phyloP scores from a whole-genome alignment of 495 filamentous ascomycete species.

The Penicillium salamii region DNA sequence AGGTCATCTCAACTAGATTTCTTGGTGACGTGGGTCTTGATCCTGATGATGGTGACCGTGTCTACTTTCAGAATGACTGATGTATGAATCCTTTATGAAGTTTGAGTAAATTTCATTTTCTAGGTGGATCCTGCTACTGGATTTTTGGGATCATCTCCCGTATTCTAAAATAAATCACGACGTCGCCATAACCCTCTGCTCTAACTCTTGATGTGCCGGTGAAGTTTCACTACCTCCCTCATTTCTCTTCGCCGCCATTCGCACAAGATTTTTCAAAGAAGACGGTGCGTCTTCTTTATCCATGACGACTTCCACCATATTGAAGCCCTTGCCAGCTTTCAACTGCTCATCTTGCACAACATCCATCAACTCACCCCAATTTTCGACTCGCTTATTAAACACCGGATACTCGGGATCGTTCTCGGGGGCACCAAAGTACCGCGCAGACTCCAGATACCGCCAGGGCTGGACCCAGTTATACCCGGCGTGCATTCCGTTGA shows the following conservation, averaged over 20 bases:
- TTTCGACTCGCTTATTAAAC: not conserved
- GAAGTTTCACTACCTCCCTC: too few species aligned
- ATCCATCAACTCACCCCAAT: not conserved
- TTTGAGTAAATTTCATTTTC: too few species aligned
- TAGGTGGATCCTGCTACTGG: too few species aligned
- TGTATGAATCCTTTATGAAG: too few species aligned
- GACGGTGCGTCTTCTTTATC: not conserved
- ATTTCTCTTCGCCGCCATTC: not conserved
- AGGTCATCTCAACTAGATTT: too few species aligned
- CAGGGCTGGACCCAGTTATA: constrained; percentile 47
- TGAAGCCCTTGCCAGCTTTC: not conserved
- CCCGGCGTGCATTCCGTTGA: constrained; percentile 42
- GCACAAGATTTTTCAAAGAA: not conserved
- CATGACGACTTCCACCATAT: not conserved
- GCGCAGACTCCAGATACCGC: not conserved
- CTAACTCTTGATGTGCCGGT: too few species aligned
- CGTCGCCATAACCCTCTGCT: too few species aligned
- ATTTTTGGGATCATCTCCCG: too few species aligned
- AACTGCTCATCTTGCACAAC: not conserved
- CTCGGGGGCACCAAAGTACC: not conserved
- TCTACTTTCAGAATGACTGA: too few species aligned
- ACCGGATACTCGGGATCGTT: not conserved
- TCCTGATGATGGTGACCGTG: too few species aligned
- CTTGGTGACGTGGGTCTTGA: too few species aligned
- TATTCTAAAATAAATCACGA: too few species aligned